Percentiles rank a stretch among this genome's conserved stretches.
phyloP scores from a whole-genome alignment of 768 basidiomycete species.

The Trametes punicea region DNA sequence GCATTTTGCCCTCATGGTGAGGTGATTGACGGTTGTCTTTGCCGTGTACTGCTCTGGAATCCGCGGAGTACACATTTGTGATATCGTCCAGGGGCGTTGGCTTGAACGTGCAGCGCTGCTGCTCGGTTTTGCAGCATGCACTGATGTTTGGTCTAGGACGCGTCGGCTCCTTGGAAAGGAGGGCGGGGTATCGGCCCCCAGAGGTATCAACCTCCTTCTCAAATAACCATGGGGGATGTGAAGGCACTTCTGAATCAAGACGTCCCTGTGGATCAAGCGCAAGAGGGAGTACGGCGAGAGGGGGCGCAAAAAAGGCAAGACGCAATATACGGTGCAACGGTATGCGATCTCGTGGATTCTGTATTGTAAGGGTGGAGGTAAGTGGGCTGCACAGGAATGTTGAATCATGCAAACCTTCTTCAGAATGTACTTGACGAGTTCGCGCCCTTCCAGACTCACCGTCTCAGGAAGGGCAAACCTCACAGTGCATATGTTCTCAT shows the following conservation, averaged over 20 bases:
- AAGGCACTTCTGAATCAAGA: neutral
- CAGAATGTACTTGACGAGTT: constrained; percentile 23
- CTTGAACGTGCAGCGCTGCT: neutral
- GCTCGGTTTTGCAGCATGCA: neutral
- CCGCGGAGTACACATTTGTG: constrained; percentile 11
- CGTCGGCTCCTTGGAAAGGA: constrained; percentile 2
- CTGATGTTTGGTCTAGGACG: neutral
- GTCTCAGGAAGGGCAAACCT: constrained; percentile 27
- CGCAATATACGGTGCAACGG: constrained; percentile 26
- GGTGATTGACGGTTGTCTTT: too few relatives aligned
- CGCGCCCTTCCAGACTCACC: constrained; percentile 24
- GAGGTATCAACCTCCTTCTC: neutral
- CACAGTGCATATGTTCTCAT: constrained; percentile 26
- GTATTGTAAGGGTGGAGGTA: neutral
- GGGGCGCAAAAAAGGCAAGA: constrained; percentile 33
- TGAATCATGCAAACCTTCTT: constrained; percentile 18
- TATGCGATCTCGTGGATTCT: constrained; percentile 30
- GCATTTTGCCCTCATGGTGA: too few relatives aligned
- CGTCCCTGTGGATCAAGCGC: neutral
- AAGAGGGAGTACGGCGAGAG: constrained; percentile 20
- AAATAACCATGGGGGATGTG: neutral
- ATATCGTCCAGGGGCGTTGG: constrained; percentile 10
- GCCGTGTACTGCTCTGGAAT: too few relatives aligned
- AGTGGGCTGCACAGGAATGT: neutral
- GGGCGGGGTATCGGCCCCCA: neutral